Evolutionary conservation across 805 yeast genomes (phyloP), one percentile per base, ranked within the genome.

Genomic region (Myxozyma kluyveri): DNA sequence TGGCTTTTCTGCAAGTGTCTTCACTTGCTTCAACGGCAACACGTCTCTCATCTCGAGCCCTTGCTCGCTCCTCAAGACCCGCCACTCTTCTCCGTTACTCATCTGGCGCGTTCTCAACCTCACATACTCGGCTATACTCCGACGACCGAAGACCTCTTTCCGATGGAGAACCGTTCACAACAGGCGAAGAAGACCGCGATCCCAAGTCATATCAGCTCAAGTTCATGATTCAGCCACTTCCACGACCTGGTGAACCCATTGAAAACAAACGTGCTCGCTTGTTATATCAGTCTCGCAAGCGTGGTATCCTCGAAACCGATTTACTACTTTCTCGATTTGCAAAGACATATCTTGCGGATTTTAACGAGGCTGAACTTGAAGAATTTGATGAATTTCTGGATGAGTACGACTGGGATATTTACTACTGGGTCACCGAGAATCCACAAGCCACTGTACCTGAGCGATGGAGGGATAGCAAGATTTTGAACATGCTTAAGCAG

Each of bases 361-460:
- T 93, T 74, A 73, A 77, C 10, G 69, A 72, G 54, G 83, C 75
- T 49, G 85, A 88, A 69, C 73, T 93, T 48, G 84, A 81, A 42
- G 98, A 93, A 68, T 93, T 88, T 68, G 75, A 51, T 39, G 29
- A 50, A 47, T 70, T 93, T 52, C 75, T 93, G 65, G 95, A 93
- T 68, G 95, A 91, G 69, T 80, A 91, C n/a, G 99, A 93, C 69
- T 93, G 99, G 99, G 99, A 93, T 69, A 90, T 93, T 55, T 93
- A 88, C 69, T 93, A 93, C 72, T 91, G 99, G 99, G 96, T 95
- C 23, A 88, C 97, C 1, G 80, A 79, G 60, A 88, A 90, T 67
- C 62, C 65, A 23, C 22, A 27, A 10, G 49, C 86, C 72, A 63
- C 82, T 80, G 75, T 91, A 58, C 97, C 98, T 14, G 88, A 86